Evolutionary conservation across 2,329 filamentous ascomycete species (phyloP), one percentile per base, ranked within the genome.

Genomic region (Cladosporium oxysporum): DNA sequence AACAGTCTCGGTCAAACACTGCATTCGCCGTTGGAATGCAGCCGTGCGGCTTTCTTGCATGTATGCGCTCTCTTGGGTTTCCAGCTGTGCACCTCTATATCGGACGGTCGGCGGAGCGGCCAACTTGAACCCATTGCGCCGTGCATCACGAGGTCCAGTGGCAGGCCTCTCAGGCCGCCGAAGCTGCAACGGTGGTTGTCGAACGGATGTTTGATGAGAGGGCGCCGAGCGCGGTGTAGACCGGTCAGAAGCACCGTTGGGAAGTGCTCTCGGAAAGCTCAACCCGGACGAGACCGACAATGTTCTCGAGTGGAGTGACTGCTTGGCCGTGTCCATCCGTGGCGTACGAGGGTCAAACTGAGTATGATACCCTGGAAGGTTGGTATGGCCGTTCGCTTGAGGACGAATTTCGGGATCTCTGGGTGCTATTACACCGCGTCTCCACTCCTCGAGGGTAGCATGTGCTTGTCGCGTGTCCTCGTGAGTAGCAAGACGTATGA

Each of bases 391-490:
- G 4, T 21, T 55, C n/a, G 10, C 52, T 14, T 55, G 28, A 33
- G 28, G 29, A 21, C 16, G 14, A 5, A 21, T 37, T 14, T 12
- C 7, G 10, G 12, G 7, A 5, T n/a, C 18, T 52, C 61, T 33
- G 23, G 37, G 68, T 21, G 41, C 23, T n/a, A 83, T 76, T 21
- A 69, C 75, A 21, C 86, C 85, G 41, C 74, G 74, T 69, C 76
- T 81, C 87, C 86, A 88, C 65, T 82, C 77, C 55, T 73, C 76
- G 60, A 88, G 76, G 3, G 80, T 78, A 35, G 72, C 69, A 60
- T 81, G 83, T 4, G 84, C 84, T 70, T 88, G 86, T 58, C 80
- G 76, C 0, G 85, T 88, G 67, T 89, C 87, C 10, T 77, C 70
- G 35, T 75, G 76, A 28, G 82, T 86, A 18, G 81, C 82, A 29